Conservation (phyloP, 2,329 filamentous ascomycete species). For the Colletotrichum australisinense region DNA sequence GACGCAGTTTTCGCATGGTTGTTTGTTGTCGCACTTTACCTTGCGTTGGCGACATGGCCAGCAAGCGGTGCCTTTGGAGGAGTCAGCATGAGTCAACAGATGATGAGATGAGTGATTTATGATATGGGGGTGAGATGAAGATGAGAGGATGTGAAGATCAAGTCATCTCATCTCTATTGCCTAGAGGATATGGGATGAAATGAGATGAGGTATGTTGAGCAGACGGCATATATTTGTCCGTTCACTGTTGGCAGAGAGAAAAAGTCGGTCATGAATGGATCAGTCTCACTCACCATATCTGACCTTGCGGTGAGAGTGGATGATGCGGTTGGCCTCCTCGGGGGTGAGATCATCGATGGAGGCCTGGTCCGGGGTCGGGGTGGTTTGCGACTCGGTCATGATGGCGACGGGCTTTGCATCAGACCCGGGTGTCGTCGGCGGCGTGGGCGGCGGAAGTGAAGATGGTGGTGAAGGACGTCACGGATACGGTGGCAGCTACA, state of each 20-base stretch:
- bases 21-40: conserved; percentile 77
- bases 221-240: neutral
- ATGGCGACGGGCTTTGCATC: conserved; percentile 29
- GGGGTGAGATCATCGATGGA: conserved; percentile 69
- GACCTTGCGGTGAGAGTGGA: conserved; percentile 76
- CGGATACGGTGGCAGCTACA: neutral
- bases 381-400: conserved; percentile 59
- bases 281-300: conserved; percentile 67
- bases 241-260: no score
- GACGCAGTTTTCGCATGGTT: conserved; percentile 76
- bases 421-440: neutral
- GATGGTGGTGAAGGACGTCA: neutral
- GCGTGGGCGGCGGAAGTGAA: neutral
- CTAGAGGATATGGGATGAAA: neutral
- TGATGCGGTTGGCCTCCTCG: conserved; percentile 75
- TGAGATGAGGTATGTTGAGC: neutral
- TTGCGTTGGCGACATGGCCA: conserved; percentile 77
- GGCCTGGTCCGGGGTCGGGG: conserved; percentile 57
- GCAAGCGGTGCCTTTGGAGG: conserved; percentile 64
- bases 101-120: neutral
- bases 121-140: neutral
- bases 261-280: neutral
- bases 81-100: no score
- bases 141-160: neutral
- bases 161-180: neutral